Percentiles rank a stretch among this genome's conserved stretches.
Evolutionary conservation across 2,329 filamentous ascomycete species (phyloP).

Genomic region (Ceratocystiopsis sp.): DNA sequence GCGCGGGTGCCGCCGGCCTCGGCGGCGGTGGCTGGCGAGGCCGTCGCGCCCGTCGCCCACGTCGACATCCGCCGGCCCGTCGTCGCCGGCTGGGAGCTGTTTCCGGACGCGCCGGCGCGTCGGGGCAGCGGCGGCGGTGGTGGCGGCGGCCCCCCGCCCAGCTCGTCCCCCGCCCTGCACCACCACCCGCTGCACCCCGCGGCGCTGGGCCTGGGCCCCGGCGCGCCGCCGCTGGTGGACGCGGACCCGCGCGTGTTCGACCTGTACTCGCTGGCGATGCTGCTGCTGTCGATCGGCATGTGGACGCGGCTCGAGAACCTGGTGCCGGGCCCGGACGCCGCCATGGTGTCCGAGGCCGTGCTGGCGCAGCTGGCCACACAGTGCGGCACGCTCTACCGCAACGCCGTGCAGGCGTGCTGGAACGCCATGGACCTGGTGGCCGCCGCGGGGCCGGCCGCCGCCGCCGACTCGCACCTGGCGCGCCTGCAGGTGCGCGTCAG

Average conservation of each 20-base stretch:
- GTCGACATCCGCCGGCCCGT: constrained; percentile 52
- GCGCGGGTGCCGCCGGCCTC: constrained; percentile 13
- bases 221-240: constrained; percentile 27
- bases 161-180: constrained; percentile 29
- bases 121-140: constrained; percentile 6
- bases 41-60: constrained; percentile 16
- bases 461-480: constrained; percentile 33
- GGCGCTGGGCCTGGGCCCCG: constrained; percentile 25
- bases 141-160: constrained; percentile 10
- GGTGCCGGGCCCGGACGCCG: constrained; percentile 24
- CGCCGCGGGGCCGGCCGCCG: constrained; percentile 15
- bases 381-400: constrained; percentile 60
- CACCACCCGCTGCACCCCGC: constrained; percentile 50
- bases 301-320: constrained; percentile 51
- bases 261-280: constrained; percentile 55
- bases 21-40: too few relatives aligned
- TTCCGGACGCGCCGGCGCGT: constrained; percentile 30
- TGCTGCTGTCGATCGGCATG: constrained; percentile 57
- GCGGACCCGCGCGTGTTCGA: constrained; percentile 45
- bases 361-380: constrained; percentile 46
- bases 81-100: constrained; percentile 59
- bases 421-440: constrained; percentile 49
- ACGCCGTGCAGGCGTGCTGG: constrained; percentile 56
- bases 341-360: constrained; percentile 42
- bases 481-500: constrained; percentile 36